phyloP scores from a whole-genome alignment of 2,329 filamentous ascomycete species.

The Fusarium concolor region DNA sequence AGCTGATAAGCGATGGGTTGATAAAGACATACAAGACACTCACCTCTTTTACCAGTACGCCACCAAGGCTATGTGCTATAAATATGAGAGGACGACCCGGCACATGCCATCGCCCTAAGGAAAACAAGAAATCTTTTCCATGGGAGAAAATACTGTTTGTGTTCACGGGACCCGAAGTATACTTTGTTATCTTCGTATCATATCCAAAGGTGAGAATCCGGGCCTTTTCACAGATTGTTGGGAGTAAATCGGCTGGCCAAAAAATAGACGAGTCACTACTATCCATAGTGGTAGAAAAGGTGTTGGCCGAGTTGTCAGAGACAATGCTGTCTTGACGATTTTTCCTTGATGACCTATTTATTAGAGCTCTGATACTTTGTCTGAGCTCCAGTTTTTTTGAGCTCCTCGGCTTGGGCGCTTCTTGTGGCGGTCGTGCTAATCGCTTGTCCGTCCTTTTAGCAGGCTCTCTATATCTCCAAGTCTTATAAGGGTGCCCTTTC shows the following conservation, averaged over 20 bases:
- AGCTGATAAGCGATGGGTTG: not conserved
- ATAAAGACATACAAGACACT: fast-evolving
- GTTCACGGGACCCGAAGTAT: not conserved
- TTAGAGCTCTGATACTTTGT: not conserved
- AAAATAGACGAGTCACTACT: not conserved
- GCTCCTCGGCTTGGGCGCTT: fast-evolving
- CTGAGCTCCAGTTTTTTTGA: not conserved
- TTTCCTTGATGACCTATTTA: not conserved
- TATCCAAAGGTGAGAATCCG: slow-evolving; percentile 27
- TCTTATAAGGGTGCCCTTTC: slow-evolving; percentile 27
- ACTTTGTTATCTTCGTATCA: slow-evolving; percentile 32
- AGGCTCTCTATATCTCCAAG: slow-evolving; percentile 1
- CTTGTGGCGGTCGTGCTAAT: no score
- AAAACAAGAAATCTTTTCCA: slow-evolving; percentile 24
- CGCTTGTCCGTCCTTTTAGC: no score
- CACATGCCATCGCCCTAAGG: not conserved
- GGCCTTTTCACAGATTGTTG: not conserved
- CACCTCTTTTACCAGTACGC: slow-evolving; percentile 29
- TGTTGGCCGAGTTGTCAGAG: not conserved
- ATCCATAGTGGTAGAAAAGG: not conserved
- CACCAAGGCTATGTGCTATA: slow-evolving; percentile 21
- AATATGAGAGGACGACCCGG: slow-evolving; percentile 5
- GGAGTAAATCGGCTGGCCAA: slow-evolving; percentile 26
- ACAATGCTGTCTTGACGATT: not conserved
- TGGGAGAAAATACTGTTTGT: slow-evolving; percentile 22